phyloP scores from a whole-genome alignment of 495 filamentous ascomycete species.

The Aspergillus steynii region DNA sequence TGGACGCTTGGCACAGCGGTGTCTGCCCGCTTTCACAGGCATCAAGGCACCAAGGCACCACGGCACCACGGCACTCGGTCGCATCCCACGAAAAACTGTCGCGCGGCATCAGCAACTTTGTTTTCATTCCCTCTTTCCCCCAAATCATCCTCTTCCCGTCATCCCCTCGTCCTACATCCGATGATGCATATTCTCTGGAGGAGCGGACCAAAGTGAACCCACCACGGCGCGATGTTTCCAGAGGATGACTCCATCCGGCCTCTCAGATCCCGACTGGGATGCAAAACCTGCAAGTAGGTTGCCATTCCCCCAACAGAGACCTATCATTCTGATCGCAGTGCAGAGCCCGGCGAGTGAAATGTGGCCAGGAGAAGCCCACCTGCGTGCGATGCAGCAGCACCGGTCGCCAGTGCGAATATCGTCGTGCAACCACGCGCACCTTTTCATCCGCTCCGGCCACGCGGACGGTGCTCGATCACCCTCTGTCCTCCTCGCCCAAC shows the following conservation, averaged over 20 bases:
- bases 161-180: background rate
- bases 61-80: too few relatives aligned
- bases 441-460: slow-evolving; percentile 16
- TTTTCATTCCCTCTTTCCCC: too few relatives aligned
- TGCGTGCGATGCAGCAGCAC: slow-evolving; percentile 49
- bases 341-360: slow-evolving; percentile 55
- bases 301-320: too few relatives aligned
- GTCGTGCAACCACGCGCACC: slow-evolving; percentile 6
- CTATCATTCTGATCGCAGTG: background rate
- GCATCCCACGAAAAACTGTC: too few relatives aligned
- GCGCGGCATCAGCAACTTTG: too few relatives aligned
- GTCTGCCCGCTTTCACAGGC: background rate
- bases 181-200: background rate
- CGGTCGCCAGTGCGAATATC: slow-evolving; percentile 51
- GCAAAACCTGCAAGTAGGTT: background rate
- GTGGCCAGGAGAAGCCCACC: slow-evolving; percentile 54
- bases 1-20: too few relatives aligned
- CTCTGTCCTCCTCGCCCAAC: slow-evolving; percentile 27
- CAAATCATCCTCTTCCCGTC: too few relatives aligned
- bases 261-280: background rate
- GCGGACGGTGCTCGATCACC: slow-evolving; percentile 12
- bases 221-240: background rate
- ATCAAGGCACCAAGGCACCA: background rate
- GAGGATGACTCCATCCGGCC: background rate
- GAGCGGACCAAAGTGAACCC: background rate